Percentiles rank a stretch among this genome's conserved stretches.
Evolutionary conservation across 257 asterid species (phyloP).

Genomic region (Nicotiana undulata): DNA sequence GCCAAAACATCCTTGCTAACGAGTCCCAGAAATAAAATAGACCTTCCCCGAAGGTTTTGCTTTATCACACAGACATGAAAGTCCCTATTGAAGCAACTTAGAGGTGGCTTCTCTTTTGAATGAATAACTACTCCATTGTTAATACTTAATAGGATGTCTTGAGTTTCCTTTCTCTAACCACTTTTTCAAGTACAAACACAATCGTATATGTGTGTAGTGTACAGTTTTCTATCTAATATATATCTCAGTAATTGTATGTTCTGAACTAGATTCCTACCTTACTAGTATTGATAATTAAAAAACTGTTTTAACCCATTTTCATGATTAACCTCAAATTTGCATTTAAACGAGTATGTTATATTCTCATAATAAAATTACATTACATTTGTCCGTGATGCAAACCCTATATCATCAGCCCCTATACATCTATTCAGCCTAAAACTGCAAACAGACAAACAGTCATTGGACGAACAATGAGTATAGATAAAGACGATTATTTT

Average conservation of each 20-base stretch:
- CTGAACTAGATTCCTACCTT: background rate
- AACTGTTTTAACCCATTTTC: background rate
- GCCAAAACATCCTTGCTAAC: background rate
- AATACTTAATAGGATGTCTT: background rate
- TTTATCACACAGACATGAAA: background rate
- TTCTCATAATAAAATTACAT: background rate
- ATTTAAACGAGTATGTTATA: background rate
- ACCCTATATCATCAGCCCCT: background rate
- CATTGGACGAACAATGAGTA: background rate
- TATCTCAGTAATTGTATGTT: background rate
- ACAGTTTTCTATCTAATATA: background rate
- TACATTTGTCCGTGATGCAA: background rate
- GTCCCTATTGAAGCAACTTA: background rate
- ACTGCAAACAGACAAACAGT: background rate
- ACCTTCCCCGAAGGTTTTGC: background rate
- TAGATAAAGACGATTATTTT: background rate
- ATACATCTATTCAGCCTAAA: background rate
- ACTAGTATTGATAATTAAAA: background rate
- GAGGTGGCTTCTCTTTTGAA: background rate
- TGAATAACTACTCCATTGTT: background rate
- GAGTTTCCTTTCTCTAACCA: background rate
- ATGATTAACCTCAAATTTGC: background rate
- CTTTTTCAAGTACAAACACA: background rate
- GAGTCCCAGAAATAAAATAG: background rate
- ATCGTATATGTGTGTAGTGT: background rate